Base-by-base conservation (phyloP, 2,329 filamentous ascomycete genomes). In the Aspergillus amoenus region DNA sequence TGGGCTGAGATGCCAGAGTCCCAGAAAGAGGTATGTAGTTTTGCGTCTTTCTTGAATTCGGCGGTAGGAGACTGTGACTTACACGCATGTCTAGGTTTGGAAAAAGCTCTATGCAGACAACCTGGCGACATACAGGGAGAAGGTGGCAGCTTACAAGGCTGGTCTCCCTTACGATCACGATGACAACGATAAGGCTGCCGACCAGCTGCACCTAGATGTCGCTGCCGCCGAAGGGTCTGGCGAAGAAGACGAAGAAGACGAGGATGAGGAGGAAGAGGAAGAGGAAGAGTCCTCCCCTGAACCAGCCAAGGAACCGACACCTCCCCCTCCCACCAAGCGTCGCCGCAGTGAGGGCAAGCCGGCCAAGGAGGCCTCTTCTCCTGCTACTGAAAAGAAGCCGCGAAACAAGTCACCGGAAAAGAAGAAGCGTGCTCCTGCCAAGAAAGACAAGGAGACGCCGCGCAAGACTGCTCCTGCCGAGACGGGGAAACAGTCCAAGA, bases 1-100 rank as follows among this genome's bases (percentile, higher is more conserved):
- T 97, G 93, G 93, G 84, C 87, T 60, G 83, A 85, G 63, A 91
- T 97, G 88, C 79, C 80, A 6, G 82, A 87, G 2, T 76, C 79
- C 9, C 88, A 95, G 78, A 95, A 95, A 69, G 77, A 82, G 73
- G 85, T 87, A 73, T 66, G 78, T 71, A 24, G 18, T 18, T n/a
- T 37, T n/a, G 34, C 27, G 34, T 42, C 18, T 5, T 42, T 5
- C n/a, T 30, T 21, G 7, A 27, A 27, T 39, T 9, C 39, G 59
- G 44, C n/a, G 15, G 13, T 37, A 22, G 7, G 7, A 30, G n/a
- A 18, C 11, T 12, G 12, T 49, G 41, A 22, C 62, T 65, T 56
- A 66, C 55, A 22, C 5, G n/a, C 9, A 30, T 56, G n/a, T 24
- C 24, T 57, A 83, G 81, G 61, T 77, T 52, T 86, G 83, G 78